Base-by-base conservation (phyloP, 352 stramenopile species). In the Phytophthora citricola region DNA sequence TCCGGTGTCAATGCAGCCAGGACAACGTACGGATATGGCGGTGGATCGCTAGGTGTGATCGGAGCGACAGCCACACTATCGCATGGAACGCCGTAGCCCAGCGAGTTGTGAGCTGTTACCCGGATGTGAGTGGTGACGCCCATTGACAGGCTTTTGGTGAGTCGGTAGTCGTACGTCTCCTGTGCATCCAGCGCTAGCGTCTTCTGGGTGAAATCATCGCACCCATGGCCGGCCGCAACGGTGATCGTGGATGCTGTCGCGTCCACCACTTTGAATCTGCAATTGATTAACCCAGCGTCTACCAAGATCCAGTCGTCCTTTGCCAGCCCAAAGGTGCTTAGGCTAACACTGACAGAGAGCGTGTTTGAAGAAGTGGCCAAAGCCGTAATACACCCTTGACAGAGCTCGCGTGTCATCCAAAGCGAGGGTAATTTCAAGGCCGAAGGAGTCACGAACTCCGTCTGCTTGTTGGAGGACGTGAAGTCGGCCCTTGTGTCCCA, bases 61-160 rank as follows among this genome's bases (percentile, higher is more conserved):
- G 95, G 92, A 27, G 83, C 81, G 0, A 97, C 71, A 12, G 87
- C 77, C 31, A 97, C 55, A 49, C 78, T 82, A 39, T 89, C 87
- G 3, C 85, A 91, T 5, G 73, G 58, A 1, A 62, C 47, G 2
- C 94, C 95, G 59, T 94, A 99, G 2, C 97, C 97, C 11, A 97
- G 80, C 17, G 88, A 94, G 69, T 98, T 98, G 64, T 98, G 91
- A 4, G 89, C 85, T 12, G 87, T 89, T 7, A 98, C 89, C 4
- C 95, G 90, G 5, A 99, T 75, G 63, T 97, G 91, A 46, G 98
- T 94, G 8, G 65, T 63, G 31, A 80, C 79, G 2, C 97, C 97
- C 91, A 98, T 98, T 1, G 60, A 66, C 0, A 99, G 76, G 0
- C 75, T 82, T 11, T 80, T 57, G 3, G 47, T 87, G 39, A 99